Conservation (phyloP, 1,284 basidiomycete genomes). For the Irpex sp. region DNA sequence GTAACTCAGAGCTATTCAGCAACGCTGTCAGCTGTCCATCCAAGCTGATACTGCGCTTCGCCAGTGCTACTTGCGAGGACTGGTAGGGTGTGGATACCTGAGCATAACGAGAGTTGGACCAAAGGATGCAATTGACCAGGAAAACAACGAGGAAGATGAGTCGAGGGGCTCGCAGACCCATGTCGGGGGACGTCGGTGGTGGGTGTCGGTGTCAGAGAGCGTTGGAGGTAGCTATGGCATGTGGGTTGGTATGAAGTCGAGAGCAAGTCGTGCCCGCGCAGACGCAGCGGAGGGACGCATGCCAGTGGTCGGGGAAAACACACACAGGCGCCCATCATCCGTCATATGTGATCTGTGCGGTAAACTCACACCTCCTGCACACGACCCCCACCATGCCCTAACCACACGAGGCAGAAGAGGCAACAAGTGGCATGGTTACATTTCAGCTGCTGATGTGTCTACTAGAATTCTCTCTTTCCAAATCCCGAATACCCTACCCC, state of each 20-base stretch:
- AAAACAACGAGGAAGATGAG: constrained; percentile 48
- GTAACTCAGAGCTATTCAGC: background rate
- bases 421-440: too few species aligned
- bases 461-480: background rate
- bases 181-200: constrained; percentile 18
- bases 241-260: background rate
- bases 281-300: background rate
- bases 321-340: background rate
- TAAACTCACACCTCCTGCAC: background rate
- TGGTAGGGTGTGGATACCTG: constrained; percentile 24
- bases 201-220: background rate
- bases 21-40: background rate
- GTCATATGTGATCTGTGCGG: background rate
- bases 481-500: background rate
- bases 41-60: background rate
- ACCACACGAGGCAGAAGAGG: too few species aligned
- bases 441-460: too few species aligned
- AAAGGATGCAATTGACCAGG: constrained; percentile 53
- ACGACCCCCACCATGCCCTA: background rate
- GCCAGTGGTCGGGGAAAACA: background rate
- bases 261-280: background rate
- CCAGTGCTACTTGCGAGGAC: constrained; percentile 17
- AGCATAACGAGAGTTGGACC: constrained; percentile 61
- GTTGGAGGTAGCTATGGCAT: constrained; percentile 4
- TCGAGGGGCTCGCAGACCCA: constrained; percentile 41